Evolutionary conservation across 2,329 filamentous ascomycete genomes (phyloP).

Genomic region (Cladophialophora bantiana): DNA sequence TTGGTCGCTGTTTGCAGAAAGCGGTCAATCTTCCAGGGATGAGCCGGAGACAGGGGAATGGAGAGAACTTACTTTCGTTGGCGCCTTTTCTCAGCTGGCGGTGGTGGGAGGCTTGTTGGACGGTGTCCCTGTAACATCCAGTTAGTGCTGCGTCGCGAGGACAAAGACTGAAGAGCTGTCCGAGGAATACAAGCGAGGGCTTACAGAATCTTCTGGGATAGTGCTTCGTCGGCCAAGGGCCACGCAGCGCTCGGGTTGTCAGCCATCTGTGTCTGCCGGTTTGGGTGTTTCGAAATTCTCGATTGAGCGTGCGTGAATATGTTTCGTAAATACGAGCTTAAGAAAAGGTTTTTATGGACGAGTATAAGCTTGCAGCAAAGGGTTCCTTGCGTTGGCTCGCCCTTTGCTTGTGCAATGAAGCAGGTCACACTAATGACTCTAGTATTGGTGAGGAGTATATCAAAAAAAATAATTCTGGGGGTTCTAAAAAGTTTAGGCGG

Average conservation of each 20-base stretch:
- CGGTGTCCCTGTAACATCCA: conserved; percentile 60
- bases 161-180: conserved; percentile 63
- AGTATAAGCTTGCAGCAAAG: conserved; percentile 42
- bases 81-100: conserved; percentile 85
- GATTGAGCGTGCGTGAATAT: background rate
- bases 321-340: background rate
- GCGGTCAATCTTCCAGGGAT: conserved; percentile 4
- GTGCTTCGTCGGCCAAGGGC: conserved; percentile 74
- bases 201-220: conserved; percentile 81
- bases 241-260: conserved; percentile 57
- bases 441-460: conserved; percentile 13
- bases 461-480: conserved; percentile 18
- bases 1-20: conserved; percentile 67
- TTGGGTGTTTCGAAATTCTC: conserved; percentile 7
- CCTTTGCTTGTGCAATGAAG: conserved; percentile 43
- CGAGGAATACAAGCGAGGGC: conserved; percentile 61
- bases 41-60: background rate
- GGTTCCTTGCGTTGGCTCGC: conserved; percentile 55
- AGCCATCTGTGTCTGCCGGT: conserved; percentile 31
- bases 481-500: conserved; percentile 30
- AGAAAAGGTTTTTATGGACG: background rate
- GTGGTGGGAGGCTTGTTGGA: conserved; percentile 70
- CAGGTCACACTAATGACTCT: background rate
- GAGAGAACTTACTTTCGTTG: conserved; percentile 66
- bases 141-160: conserved; percentile 42